Evolutionary conservation across 371 early-diverging fungal species (phyloP), one percentile per base, ranked within the genome.

Genomic region (Mortierella sp.): DNA sequence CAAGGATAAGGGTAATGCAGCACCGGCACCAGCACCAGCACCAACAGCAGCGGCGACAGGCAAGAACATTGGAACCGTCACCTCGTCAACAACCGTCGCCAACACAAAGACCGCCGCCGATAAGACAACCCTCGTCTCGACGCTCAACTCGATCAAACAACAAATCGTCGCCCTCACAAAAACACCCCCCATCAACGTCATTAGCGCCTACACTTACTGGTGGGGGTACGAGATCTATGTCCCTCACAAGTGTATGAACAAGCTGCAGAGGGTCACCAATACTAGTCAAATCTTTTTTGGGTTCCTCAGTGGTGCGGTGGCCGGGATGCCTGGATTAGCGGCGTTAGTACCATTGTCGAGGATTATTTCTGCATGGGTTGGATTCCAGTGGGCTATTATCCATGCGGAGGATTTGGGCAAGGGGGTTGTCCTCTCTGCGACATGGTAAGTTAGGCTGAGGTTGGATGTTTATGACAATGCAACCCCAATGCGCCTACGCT

Each of bases 171-270:
- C 79, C 5, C 50, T 84, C 13, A 51, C n/a, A 34, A 71, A 76
- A 19, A 55, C 76, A 1, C 87, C 88, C 2, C 80, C 88, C 46
- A 75, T 57, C 10, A 28, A 87, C 48, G 37, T 70, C 59, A 87
- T 88, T 31, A 83, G 82, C n/a, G 88, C 85, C 1, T 87, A 83
- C 46, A 82, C 80, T 0, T 88, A 72, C 50, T 88, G 88, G 88
- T 88, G 88, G 88, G 88, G 88, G 26, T 88, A 83, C n/a, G 88
- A 88, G 75, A 88, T 88, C 71, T 88, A 87, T 64, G 85, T 88
- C 11, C 88, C 88, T 2, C 84, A 87, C 67, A 80, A 75, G 13
- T 88, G 88, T 71, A 88, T 88, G 88, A 74, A 77, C 44, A 71
- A 82, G 28, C 74, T 88, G 19, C 79, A 87, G 46, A 80, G 82